Percentiles rank a stretch among this genome's conserved stretches.
Conservation (phyloP, 148 eudicot species). For the Rhododendron simsii region DNA sequence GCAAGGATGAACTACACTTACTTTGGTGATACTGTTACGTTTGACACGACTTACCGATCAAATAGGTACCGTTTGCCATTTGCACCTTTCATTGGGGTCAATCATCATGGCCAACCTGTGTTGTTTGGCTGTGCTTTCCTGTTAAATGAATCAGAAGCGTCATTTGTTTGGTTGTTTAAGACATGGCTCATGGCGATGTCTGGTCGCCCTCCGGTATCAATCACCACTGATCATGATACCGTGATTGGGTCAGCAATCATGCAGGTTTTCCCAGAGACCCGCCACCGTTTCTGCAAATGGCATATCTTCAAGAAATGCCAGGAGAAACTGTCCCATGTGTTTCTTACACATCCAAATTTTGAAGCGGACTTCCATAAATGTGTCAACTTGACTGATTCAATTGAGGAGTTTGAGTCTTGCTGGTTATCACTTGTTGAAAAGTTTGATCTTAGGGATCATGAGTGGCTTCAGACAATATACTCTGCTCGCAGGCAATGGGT, state of each 20-base stretch:
- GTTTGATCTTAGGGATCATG: slow-evolving; percentile 44
- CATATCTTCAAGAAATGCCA: slow-evolving; percentile 59
- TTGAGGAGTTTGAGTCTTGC: slow-evolving; percentile 49
- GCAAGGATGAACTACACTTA: slow-evolving; percentile 40
- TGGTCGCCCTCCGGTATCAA: slow-evolving; percentile 43
- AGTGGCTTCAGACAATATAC: slow-evolving; percentile 46
- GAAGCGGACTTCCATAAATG: slow-evolving; percentile 60
- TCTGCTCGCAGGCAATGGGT: slow-evolving; percentile 53
- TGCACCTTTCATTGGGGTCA: slow-evolving; percentile 54
- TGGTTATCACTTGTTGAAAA: slow-evolving; percentile 55
- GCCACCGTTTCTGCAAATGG: slow-evolving; percentile 66
- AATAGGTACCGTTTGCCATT: slow-evolving; percentile 54
- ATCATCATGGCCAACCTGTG: slow-evolving; percentile 61
- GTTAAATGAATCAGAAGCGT: slow-evolving; percentile 45
- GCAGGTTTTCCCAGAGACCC: slow-evolving; percentile 51
- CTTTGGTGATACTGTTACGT: slow-evolving; percentile 59
- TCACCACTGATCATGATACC: slow-evolving; percentile 52
- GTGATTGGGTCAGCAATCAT: slow-evolving; percentile 44
- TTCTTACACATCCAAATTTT: slow-evolving; percentile 45
- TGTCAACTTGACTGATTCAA: slow-evolving; percentile 44
- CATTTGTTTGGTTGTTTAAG: slow-evolving; percentile 49
- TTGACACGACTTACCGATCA: slow-evolving; percentile 59
- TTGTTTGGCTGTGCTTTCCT: slow-evolving; percentile 59
- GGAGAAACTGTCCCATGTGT: slow-evolving; percentile 49
- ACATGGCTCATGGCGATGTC: slow-evolving; percentile 58